Evolutionary conservation across 2,329 filamentous ascomycete genomes (phyloP).

Genomic region (Shiraia sp.): DNA sequence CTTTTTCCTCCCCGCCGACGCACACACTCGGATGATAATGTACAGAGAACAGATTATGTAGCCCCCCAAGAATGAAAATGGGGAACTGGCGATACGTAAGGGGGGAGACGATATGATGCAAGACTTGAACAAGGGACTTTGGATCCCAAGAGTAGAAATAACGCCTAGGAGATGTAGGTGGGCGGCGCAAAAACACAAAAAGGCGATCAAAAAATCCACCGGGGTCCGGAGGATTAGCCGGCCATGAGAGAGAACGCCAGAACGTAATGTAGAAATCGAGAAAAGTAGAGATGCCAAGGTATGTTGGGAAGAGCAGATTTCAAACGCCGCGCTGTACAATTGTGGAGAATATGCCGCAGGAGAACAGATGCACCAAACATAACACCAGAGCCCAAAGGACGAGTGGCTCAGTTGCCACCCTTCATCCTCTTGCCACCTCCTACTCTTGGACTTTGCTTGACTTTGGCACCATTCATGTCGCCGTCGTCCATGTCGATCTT

Average conservation of each 20-base stretch:
- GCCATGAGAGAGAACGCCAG: slow-evolving; percentile 1
- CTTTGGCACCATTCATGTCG: slow-evolving; percentile 48
- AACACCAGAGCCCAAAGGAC: too few relatives aligned
- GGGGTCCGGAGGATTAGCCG: slow-evolving; percentile 1
- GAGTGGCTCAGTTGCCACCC: slow-evolving; percentile 23
- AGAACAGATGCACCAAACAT: too few relatives aligned
- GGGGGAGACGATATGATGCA: slow-evolving; percentile 4
- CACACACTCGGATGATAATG: slow-evolving; percentile 18
- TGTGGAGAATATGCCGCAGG: too few relatives aligned
- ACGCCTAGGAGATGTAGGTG: too few relatives aligned
- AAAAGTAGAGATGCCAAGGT: slow-evolving; percentile 6
- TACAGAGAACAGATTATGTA: slow-evolving; percentile 38
- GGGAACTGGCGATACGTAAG: slow-evolving; percentile 4
- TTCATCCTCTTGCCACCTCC: slow-evolving; percentile 46
- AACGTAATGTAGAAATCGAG: slow-evolving; percentile 5
- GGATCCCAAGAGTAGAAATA: background rate
- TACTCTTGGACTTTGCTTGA: slow-evolving; percentile 56
- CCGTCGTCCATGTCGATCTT: slow-evolving; percentile 62
- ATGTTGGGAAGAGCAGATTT: slow-evolving; percentile 9
- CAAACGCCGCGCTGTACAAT: slow-evolving; percentile 37
- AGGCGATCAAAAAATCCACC: background rate
- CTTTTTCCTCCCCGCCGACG: background rate
- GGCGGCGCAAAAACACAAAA: too few relatives aligned
- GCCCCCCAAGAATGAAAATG: slow-evolving; percentile 3
- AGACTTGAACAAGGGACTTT: background rate